A percentile compares a stretch with the other conserved stretches of the same genome.
Evolutionary conservation across 176 grass and related monocot genomes (phyloP).

Genomic region (Musa troglodytarum): DNA sequence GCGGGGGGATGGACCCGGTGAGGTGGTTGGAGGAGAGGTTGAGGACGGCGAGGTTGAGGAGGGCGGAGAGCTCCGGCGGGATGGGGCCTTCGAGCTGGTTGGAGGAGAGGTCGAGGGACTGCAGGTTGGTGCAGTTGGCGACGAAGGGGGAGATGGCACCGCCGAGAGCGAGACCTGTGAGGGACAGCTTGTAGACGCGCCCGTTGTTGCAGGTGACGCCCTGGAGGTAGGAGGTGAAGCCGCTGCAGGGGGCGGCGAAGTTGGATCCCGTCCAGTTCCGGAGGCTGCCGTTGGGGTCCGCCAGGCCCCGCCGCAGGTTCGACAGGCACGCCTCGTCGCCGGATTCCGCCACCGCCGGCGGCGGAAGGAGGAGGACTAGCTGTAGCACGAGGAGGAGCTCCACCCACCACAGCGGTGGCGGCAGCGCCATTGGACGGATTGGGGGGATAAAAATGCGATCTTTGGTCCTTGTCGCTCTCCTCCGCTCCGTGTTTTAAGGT

Average conservation of each 20-base stretch:
- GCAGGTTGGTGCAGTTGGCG: constrained; percentile 13
- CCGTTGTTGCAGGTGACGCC: constrained; percentile 16
- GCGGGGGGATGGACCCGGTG: constrained; percentile 1
- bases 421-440: background rate
- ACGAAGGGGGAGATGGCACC: background rate
- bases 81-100: background rate
- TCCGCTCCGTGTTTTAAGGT: background rate
- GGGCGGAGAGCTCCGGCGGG: constrained; percentile 3
- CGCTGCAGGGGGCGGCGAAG: constrained; percentile 10
- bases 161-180: background rate
- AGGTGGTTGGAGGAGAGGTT: constrained; percentile 7
- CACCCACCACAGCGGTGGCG: background rate
- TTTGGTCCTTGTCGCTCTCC: background rate
- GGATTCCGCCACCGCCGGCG: background rate
- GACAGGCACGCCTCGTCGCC: background rate
- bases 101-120: constrained; percentile 12
- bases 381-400: background rate
- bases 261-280: background rate
- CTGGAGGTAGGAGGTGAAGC: constrained; percentile 12
- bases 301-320: background rate
- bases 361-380: background rate
- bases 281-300: background rate
- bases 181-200: constrained; percentile 16
- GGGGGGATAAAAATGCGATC: background rate
- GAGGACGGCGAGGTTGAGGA: constrained; percentile 13